Percentiles rank a stretch among this genome's conserved stretches.
Conservation (phyloP, 441 rosid species). For the Sinapis alba region DNA sequence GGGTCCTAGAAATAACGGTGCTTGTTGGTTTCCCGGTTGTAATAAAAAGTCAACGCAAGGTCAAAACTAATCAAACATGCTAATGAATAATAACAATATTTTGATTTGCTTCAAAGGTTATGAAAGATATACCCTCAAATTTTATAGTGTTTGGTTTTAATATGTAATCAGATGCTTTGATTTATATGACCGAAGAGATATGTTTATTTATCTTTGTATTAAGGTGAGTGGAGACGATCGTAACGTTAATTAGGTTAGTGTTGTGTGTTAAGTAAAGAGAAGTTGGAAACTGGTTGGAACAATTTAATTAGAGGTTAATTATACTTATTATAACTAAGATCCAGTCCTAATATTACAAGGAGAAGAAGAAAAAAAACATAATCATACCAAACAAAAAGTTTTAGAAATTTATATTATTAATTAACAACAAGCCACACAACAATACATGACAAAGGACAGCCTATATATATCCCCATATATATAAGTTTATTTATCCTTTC, state of each 20-base stretch:
- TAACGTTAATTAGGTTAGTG: background rate
- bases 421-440: background rate
- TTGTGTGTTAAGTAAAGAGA: background rate
- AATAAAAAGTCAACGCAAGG: conserved; percentile 23
- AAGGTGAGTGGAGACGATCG: background rate
- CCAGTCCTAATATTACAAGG: background rate
- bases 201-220: background rate
- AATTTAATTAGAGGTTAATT: background rate
- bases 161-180: background rate
- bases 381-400: no score
- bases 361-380: no score
- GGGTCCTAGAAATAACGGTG: conserved; percentile 25
- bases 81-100: background rate
- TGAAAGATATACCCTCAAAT: background rate
- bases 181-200: background rate
- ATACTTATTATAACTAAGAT: background rate
- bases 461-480: background rate
- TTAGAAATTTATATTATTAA: background rate
- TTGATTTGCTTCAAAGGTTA: background rate
- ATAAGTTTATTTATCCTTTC: background rate
- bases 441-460: background rate
- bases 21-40: conserved; percentile 43
- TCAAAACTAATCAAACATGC: conserved; percentile 26
- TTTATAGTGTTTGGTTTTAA: background rate
- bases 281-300: conserved; percentile 9